Percentiles rank a stretch among this genome's conserved stretches.
Evolutionary conservation across 2,329 filamentous ascomycete genomes (phyloP).

Genomic region (Exophiala alcalophila): DNA sequence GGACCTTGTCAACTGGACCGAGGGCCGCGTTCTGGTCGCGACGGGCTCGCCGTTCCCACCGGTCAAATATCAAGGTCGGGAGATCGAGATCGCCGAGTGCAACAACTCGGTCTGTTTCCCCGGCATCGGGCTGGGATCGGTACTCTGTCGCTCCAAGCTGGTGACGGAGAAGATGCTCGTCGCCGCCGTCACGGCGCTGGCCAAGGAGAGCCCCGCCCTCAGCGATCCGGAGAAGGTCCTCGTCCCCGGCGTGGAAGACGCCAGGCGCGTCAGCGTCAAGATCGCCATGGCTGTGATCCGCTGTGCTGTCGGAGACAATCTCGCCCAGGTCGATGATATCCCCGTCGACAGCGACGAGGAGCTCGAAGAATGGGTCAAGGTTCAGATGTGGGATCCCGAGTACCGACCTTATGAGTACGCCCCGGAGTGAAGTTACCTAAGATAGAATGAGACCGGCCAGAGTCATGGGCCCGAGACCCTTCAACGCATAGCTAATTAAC

Average conservation of each 20-base stretch:
- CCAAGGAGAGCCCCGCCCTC: conserved; percentile 67
- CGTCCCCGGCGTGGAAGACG: conserved; percentile 71
- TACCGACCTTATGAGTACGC: conserved; percentile 33
- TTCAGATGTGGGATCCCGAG: conserved; percentile 43
- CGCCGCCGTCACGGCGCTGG: conserved; percentile 71
- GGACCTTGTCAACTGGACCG: conserved; percentile 74
- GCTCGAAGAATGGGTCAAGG: conserved; percentile 41
- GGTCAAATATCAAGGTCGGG: conserved; percentile 58
- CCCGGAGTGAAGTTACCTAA: too few relatives aligned
- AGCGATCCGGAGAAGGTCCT: conserved; percentile 63
- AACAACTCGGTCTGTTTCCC: conserved; percentile 87
- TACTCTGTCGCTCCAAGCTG: conserved; percentile 65
- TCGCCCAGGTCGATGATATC: conserved; percentile 64
- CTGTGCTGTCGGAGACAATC: conserved; percentile 65
- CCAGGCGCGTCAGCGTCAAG: conserved; percentile 71
- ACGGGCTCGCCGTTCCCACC: conserved; percentile 81
- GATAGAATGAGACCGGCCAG: too few relatives aligned
- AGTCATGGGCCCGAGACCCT: too few relatives aligned
- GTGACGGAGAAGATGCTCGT: conserved; percentile 79
- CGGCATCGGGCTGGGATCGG: conserved; percentile 75
- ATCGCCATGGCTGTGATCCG: conserved; percentile 74
- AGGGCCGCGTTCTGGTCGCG: conserved; percentile 73
- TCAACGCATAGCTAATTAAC: too few relatives aligned
- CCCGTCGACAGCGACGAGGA: conserved; percentile 46
- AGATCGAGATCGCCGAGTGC: conserved; percentile 70